phyloP scores from a whole-genome alignment of 176 grass and related monocot species.

The Aegilops umbellulata region DNA sequence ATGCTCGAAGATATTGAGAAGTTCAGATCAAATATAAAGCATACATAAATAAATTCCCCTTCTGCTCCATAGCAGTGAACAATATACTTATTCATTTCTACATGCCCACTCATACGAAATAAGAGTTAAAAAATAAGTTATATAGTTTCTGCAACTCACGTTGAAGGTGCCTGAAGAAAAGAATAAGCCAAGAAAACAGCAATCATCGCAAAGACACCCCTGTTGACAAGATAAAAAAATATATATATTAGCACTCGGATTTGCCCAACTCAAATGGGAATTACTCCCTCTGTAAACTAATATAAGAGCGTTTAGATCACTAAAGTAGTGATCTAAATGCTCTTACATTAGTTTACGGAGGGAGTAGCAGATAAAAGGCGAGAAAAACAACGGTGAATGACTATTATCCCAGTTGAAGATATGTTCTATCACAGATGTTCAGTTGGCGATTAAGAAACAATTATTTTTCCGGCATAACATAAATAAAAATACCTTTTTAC shows the following conservation, averaged over 20 bases:
- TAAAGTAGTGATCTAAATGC: no score
- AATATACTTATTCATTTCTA: background rate
- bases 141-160: slow-evolving; percentile 52
- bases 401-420: background rate
- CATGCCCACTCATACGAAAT: background rate
- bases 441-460: background rate
- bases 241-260: slow-evolving; percentile 9
- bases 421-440: background rate
- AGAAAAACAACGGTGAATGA: background rate
- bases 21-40: background rate
- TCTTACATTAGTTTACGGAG: no score
- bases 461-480: background rate
- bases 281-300: no score
- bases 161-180: slow-evolving; percentile 98
- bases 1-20: background rate
- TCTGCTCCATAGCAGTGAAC: background rate
- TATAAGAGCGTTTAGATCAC: no score
- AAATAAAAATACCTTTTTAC: slow-evolving; percentile 72
- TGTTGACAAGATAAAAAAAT: slow-evolving; percentile 27
- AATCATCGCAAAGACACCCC: slow-evolving; percentile 98
- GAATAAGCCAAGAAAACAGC: slow-evolving; percentile 97
- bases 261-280: slow-evolving; percentile 19
- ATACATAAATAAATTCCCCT: background rate
- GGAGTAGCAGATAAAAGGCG: background rate
- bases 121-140: background rate